Percentiles rank a stretch among this genome's conserved stretches.
Conservation (phyloP, 176 grass and related monocot genomes). For the Cenchrus purpureus region DNA sequence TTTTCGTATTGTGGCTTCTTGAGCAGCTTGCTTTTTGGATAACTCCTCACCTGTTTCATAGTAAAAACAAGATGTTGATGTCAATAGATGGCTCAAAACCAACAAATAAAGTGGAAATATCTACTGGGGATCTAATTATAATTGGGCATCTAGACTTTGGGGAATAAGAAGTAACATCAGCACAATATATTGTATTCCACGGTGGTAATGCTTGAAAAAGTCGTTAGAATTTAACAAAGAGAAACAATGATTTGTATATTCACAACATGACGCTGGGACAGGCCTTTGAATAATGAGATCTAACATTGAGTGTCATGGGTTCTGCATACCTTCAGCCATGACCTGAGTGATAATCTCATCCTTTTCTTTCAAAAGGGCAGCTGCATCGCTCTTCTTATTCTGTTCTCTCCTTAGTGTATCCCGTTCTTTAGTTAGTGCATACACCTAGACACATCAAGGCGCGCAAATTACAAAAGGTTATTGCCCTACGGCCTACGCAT, state of each 20-base stretch:
- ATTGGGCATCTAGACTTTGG: conserved; percentile 6
- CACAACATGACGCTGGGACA: background rate
- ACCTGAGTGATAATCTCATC: conserved; percentile 99
- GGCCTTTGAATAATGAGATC: conserved; percentile 7
- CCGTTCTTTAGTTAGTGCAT: conserved; percentile 91
- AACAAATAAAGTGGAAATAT: conserved; percentile 3
- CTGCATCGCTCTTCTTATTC: conserved; percentile 92
- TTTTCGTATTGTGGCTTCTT: conserved; percentile 99
- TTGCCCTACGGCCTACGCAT: background rate
- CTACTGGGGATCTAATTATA: background rate
- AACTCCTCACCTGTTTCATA: conserved; percentile 92
- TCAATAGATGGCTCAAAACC: conserved; percentile 14
- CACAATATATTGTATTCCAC: background rate
- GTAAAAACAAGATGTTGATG: conserved; percentile 2
- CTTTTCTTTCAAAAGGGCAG: conserved; percentile 99
- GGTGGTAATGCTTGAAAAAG: conserved; percentile 8
- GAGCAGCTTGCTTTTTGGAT: conserved; percentile 98
- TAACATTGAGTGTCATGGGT: conserved; percentile 24
- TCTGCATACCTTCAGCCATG: conserved; percentile 95
- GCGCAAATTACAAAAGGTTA: conserved; percentile 27
- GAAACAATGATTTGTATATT: conserved; percentile 18
- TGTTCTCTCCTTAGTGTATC: conserved; percentile 98
- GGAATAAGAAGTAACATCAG: conserved; percentile 14
- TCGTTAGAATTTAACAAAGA: background rate
- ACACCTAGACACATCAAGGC: conserved; percentile 66